A percentile compares a stretch with the other conserved stretches of the same genome.
phyloP scores from a whole-genome alignment of 2,329 filamentous ascomycete species.

The Scedosporium minutisporum region DNA sequence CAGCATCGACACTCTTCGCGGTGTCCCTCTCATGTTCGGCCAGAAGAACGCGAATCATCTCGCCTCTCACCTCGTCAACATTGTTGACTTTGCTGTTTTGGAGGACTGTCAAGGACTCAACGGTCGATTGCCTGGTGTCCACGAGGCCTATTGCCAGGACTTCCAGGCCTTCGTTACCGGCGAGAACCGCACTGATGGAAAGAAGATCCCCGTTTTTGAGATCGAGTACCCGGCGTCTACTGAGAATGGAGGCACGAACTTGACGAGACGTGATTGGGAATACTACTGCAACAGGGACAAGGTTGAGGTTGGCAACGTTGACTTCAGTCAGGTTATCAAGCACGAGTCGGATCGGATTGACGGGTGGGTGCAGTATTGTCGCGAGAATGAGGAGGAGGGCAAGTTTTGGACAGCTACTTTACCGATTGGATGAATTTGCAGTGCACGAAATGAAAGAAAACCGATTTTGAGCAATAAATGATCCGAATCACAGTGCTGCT shows the following conservation, averaged over 20 bases:
- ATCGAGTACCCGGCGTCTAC: constrained; percentile 23
- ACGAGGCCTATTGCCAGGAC: constrained; percentile 19
- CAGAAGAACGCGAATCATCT: constrained; percentile 23
- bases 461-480: no score
- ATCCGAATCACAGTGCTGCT: no score
- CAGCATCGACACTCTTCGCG: constrained; percentile 15
- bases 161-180: constrained; percentile 18
- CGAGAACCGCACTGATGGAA: constrained; percentile 12
- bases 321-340: constrained; percentile 23
- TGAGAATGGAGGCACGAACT: constrained; percentile 13
- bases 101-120: constrained; percentile 19
- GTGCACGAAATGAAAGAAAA: not conserved
- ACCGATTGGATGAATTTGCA: not conserved
- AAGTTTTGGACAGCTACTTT: not conserved
- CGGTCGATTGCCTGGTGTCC: constrained; percentile 11
- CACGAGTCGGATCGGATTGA: constrained; percentile 21
- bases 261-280: constrained; percentile 15
- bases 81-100: constrained; percentile 25
- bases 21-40: constrained; percentile 18
- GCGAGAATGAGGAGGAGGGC: constrained; percentile 5
- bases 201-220: constrained; percentile 20
- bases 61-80: constrained; percentile 14
- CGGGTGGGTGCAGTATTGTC: constrained; percentile 23
- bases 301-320: constrained; percentile 15
- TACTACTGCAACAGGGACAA: constrained; percentile 16